These are phyloP conservation scores for Fusarium anguioides DNA, from an alignment of 2,329 filamentous ascomycete genomes.

Conservation along the genomic window DNA sequence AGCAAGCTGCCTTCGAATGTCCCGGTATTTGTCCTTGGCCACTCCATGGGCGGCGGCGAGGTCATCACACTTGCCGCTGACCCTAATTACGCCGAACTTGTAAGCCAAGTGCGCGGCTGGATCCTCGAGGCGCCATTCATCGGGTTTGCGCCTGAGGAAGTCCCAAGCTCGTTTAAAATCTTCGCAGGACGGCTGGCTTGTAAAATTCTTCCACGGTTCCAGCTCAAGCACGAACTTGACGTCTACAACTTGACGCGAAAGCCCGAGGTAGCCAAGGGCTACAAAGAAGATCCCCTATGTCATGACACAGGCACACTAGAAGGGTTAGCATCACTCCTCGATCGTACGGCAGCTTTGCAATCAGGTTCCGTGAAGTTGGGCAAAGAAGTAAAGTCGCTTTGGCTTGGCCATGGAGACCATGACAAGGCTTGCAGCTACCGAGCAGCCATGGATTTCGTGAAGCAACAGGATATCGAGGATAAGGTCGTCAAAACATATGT, in stretches of 20 bases:
- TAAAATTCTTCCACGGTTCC: constrained; percentile 72
- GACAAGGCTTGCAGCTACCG: constrained; percentile 77
- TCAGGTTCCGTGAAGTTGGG: constrained; percentile 64
- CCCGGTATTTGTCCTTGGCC: constrained; percentile 87
- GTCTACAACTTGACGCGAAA: constrained; percentile 75
- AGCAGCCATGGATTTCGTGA: constrained; percentile 72
- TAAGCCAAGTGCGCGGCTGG: constrained; percentile 75
- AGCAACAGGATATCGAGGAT: constrained; percentile 69
- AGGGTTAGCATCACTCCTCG: constrained; percentile 80
- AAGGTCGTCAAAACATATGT: constrained; percentile 79
- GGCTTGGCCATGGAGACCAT: constrained; percentile 79
- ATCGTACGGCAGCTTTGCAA: constrained; percentile 73
- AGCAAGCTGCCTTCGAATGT: constrained; percentile 63
- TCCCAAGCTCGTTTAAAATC: constrained; percentile 73
- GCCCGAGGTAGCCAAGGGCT: constrained; percentile 67
- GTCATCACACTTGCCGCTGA: constrained; percentile 70
- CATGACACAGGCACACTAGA: constrained; percentile 90
- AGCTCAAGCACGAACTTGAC: constrained; percentile 74
- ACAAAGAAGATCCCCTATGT: constrained; percentile 75
- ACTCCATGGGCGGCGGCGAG: constrained; percentile 91
- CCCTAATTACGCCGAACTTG: constrained; percentile 63
- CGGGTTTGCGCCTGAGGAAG: constrained; percentile 72
- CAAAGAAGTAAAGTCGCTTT: constrained; percentile 70
- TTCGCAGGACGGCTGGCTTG: constrained; percentile 74
- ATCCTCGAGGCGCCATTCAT: constrained; percentile 84